phyloP scores from a whole-genome alignment of 108 stramenopile species.

The Conticribra weissflogii region DNA sequence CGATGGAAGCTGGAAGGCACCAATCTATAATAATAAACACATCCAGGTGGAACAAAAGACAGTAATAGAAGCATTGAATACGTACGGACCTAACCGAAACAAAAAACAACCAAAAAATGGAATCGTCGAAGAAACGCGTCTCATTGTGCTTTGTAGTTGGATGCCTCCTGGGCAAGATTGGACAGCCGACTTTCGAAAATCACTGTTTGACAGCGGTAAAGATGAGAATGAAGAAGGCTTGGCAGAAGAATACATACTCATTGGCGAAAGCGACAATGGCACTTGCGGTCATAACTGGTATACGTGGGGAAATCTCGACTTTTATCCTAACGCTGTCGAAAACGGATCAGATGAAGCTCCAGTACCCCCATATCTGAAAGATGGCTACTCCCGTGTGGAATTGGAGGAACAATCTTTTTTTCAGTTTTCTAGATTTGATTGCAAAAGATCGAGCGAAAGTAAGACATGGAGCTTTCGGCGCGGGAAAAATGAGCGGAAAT shows the following conservation, averaged over 20 bases:
- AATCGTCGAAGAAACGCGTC: constrained; percentile 14
- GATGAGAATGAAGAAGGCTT: background rate
- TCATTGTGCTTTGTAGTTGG: constrained; percentile 84
- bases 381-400: constrained; percentile 74
- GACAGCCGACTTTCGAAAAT: constrained; percentile 65
- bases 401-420: constrained; percentile 55
- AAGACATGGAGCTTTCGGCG: constrained; percentile 79
- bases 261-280: constrained; percentile 85
- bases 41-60: constrained; percentile 61
- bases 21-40: constrained; percentile 22
- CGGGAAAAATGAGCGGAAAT: background rate
- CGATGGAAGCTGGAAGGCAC: constrained; percentile 78
- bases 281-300: constrained; percentile 81
- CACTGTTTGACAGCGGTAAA: background rate
- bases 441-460: constrained; percentile 54
- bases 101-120: background rate
- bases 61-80: constrained; percentile 59
- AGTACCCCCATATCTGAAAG: constrained; percentile 45
- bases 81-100: constrained; percentile 46
- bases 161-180: constrained; percentile 87
- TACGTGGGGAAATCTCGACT: constrained; percentile 79
- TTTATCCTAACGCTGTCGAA: constrained; percentile 9
- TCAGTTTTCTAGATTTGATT: constrained; percentile 85
- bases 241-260: constrained; percentile 83
- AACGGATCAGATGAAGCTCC: constrained; percentile 5